phyloP scores from a whole-genome alignment of 345 rosid genomes.

The Eucalyptus regnans region DNA sequence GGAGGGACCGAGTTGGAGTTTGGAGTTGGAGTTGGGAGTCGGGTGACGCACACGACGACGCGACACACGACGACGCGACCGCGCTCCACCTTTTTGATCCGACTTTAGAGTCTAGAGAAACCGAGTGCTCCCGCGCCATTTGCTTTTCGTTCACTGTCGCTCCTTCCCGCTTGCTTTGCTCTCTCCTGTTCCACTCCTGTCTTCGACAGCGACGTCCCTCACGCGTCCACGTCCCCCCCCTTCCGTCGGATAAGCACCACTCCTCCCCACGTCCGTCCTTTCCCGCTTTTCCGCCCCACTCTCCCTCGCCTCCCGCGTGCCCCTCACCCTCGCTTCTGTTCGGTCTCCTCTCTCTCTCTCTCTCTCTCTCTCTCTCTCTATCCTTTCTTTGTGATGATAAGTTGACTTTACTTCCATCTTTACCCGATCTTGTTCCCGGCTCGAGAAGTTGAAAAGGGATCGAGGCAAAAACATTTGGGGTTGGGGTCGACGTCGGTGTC shows the following conservation, averaged over 20 bases:
- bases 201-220: background rate
- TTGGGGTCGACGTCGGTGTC: background rate
- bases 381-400: background rate
- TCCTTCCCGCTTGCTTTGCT: background rate
- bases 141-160: background rate
- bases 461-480: background rate
- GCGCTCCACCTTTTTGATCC: background rate
- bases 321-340: background rate
- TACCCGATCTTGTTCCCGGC: background rate
- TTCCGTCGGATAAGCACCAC: background rate
- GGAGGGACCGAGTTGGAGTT: background rate
- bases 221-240: background rate
- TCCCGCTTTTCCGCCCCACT: background rate
- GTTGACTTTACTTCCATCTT: background rate
- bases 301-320: background rate
- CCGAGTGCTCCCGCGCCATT: background rate
- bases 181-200: background rate
- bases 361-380: background rate
- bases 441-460: background rate
- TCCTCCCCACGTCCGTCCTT: background rate
- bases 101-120: background rate
- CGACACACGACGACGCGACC: background rate
- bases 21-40: background rate
- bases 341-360: background rate
- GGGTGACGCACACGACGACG: background rate